A percentile compares a stretch with the other conserved stretches of the same genome.
Evolutionary conservation across 148 eudicot genomes (phyloP).

Genomic region (Polygonum aviculare): DNA sequence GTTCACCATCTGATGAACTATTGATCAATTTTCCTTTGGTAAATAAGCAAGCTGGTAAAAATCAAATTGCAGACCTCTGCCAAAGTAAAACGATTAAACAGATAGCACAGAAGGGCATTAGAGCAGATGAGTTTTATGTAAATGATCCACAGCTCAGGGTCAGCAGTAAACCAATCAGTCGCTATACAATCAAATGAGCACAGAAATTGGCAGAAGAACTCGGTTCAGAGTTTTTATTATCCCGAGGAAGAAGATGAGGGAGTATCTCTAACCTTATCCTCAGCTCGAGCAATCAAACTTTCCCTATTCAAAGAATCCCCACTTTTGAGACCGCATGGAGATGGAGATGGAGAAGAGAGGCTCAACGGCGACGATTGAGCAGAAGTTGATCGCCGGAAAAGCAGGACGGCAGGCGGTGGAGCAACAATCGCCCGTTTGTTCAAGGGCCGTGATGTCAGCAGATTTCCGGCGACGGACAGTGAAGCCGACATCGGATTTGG

Average conservation of each 20-base stretch:
- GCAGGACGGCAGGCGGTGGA: conserved; percentile 1
- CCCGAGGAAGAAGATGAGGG: neutral
- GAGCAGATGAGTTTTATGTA: neutral
- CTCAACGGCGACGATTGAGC: neutral
- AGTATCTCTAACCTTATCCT: conserved; percentile 1
- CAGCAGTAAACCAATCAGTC: neutral
- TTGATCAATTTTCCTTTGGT: too few species aligned
- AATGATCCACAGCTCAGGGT: neutral
- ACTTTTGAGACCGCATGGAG: neutral
- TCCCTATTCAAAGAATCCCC: neutral
- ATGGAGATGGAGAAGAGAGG: neutral
- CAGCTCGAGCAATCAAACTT: neutral
- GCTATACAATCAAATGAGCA: neutral
- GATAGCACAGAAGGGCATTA: neutral
- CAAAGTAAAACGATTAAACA: neutral
- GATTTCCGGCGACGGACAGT: conserved; percentile 15
- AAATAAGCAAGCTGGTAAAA: neutral
- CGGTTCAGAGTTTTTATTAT: neutral
- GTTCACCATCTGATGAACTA: neutral
- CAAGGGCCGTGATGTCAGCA: conserved; percentile 18
- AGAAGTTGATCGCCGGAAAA: neutral
- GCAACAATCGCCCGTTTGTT: conserved; percentile 13
- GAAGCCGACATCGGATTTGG: conserved; percentile 26
- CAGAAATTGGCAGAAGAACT: neutral
- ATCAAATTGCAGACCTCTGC: neutral